Percentiles rank a stretch among this genome's conserved stretches.
Evolutionary conservation across 129 eudicot species (phyloP).

Genomic region (Mikania micrantha): DNA sequence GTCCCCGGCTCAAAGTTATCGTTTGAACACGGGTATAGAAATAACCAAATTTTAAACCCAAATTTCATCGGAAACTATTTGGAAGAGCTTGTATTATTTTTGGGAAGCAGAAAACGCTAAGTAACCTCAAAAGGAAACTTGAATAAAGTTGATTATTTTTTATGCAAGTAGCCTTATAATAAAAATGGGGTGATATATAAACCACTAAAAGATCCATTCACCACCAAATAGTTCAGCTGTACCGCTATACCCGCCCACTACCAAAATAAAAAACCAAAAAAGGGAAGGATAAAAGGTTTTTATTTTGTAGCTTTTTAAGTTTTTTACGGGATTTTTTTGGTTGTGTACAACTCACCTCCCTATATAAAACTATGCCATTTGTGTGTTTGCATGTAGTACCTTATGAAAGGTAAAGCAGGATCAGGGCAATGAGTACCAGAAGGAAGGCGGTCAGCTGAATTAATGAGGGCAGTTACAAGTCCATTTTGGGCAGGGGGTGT

Average conservation of each 20-base stretch:
- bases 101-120: too few species aligned
- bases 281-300: not conserved
- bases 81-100: too few species aligned
- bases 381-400: constrained; percentile 40
- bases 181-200: not conserved
- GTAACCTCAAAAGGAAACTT: not conserved
- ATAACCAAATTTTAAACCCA: too few species aligned
- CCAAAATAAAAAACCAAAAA: not conserved
- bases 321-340: not conserved
- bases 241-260: not conserved
- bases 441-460: constrained; percentile 89
- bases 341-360: not conserved
- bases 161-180: not conserved
- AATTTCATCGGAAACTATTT: too few species aligned
- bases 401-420: constrained; percentile 92
- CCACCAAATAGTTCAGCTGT: not conserved
- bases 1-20: too few species aligned
- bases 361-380: not conserved
- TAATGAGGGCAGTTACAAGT: constrained; percentile 69
- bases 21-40: not conserved
- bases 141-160: not conserved
- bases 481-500: constrained; percentile 94
- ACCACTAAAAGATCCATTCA: not conserved
- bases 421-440: constrained; percentile 90
- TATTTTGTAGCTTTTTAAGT: not conserved